phyloP scores from a whole-genome alignment of 1,284 basidiomycete genomes.

The Gomphus bonarii region DNA sequence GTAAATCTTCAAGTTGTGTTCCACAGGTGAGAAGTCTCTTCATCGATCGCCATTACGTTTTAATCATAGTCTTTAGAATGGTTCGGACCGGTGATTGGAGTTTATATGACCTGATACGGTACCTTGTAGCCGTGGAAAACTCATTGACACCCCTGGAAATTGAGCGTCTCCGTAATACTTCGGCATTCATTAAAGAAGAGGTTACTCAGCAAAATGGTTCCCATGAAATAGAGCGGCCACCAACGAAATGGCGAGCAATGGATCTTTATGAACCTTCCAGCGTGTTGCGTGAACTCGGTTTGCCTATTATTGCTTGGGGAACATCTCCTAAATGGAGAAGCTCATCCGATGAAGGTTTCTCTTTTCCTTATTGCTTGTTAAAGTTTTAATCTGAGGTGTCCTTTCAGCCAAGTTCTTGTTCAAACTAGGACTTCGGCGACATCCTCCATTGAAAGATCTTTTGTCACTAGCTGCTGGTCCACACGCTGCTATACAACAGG shows the following conservation, averaged over 20 bases:
- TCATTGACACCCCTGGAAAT: slow-evolving; percentile 62
- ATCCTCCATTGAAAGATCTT: slow-evolving; percentile 61
- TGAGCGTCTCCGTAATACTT: slow-evolving; percentile 66
- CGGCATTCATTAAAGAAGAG: slow-evolving; percentile 69
- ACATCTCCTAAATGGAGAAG: slow-evolving; percentile 65
- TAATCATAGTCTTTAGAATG: slow-evolving; percentile 43
- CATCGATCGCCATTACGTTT: slow-evolving; percentile 7
- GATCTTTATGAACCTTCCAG: slow-evolving; percentile 83
- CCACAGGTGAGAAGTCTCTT: slow-evolving; percentile 43
- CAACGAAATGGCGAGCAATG: slow-evolving; percentile 44
- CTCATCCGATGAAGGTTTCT: slow-evolving; percentile 73
- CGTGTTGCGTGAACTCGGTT: slow-evolving; percentile 58
- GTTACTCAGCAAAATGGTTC: slow-evolving; percentile 19
- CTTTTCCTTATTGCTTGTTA: neutral
- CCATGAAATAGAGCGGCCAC: slow-evolving; percentile 17
- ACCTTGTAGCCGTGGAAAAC: slow-evolving; percentile 79
- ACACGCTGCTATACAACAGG: slow-evolving; percentile 35
- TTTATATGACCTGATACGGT: slow-evolving; percentile 70
- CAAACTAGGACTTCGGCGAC: slow-evolving; percentile 65
- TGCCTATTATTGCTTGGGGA: slow-evolving; percentile 89
- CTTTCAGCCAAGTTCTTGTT: slow-evolving; percentile 73
- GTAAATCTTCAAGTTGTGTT: slow-evolving; percentile 89
- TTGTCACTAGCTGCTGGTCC: slow-evolving; percentile 55
- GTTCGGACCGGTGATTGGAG: slow-evolving; percentile 80
- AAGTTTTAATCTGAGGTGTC: neutral